Evolutionary conservation across 768 basidiomycete species (phyloP).

Genomic region (Xanthoconium purpureum): DNA sequence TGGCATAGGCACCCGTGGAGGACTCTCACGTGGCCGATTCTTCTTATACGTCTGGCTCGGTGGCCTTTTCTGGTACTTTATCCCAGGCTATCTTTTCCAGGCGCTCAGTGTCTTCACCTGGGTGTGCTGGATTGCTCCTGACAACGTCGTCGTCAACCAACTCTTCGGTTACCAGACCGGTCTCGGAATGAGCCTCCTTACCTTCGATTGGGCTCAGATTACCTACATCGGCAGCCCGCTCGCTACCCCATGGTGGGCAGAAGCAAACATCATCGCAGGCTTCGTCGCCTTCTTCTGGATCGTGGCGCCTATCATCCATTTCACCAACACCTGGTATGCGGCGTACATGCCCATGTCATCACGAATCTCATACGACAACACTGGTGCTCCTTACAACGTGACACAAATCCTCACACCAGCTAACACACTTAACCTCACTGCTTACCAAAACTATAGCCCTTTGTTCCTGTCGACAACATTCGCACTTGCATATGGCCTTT

Average conservation of each 20-base stretch:
- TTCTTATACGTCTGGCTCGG: constrained; percentile 46
- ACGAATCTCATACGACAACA: constrained; percentile 42
- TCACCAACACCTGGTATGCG: constrained; percentile 38
- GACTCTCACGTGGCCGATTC: constrained; percentile 52
- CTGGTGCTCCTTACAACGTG: constrained; percentile 41
- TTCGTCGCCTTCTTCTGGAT: constrained; percentile 37
- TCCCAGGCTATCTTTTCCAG: constrained; percentile 75
- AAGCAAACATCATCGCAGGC: constrained; percentile 38
- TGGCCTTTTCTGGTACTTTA: constrained; percentile 47
- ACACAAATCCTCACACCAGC: constrained; percentile 34
- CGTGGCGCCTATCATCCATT: constrained; percentile 28
- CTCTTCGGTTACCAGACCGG: constrained; percentile 62
- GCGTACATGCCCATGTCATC: constrained; percentile 40
- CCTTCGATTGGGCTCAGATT: constrained; percentile 81
- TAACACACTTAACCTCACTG: constrained; percentile 30
- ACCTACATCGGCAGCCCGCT: constrained; percentile 49
- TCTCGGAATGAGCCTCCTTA: constrained; percentile 70
- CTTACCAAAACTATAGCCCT: constrained; percentile 39
- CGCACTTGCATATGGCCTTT: constrained; percentile 48
- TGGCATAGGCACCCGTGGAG: constrained; percentile 43
- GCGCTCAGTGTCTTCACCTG: constrained; percentile 60
- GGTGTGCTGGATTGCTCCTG: constrained; percentile 67
- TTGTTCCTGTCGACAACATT: constrained; percentile 49
- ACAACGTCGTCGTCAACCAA: constrained; percentile 68
- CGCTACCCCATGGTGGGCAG: constrained; percentile 36